Conservation (phyloP, 768 basidiomycete species). For the Termitomyces sp. region DNA sequence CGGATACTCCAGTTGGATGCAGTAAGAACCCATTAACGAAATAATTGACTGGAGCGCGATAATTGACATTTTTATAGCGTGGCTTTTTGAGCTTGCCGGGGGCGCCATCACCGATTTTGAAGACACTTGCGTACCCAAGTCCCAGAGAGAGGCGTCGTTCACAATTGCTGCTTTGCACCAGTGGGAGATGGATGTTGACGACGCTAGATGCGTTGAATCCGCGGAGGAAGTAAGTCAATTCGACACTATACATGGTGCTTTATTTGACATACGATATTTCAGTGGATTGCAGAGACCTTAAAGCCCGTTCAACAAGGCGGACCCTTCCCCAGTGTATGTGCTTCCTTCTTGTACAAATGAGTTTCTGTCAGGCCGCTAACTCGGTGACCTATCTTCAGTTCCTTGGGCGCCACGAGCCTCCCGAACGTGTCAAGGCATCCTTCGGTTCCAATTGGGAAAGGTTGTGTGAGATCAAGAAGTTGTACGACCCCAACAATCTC, state of each 20-base stretch:
- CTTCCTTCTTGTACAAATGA: background rate
- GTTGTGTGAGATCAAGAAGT: constrained; percentile 65
- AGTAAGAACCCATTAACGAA: constrained; percentile 49
- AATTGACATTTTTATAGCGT: constrained; percentile 46
- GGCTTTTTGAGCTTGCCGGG: constrained; percentile 90
- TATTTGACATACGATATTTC: constrained; percentile 1
- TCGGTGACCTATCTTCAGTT: constrained; percentile 43
- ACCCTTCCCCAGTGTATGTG: constrained; percentile 71
- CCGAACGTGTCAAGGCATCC: constrained; percentile 58
- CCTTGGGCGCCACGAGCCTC: constrained; percentile 66
- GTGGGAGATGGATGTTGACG: constrained; percentile 83
- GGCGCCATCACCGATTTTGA: constrained; percentile 75
- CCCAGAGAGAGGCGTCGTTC: constrained; percentile 77
- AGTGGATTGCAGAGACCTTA: constrained; percentile 83
- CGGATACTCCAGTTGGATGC: constrained; percentile 84
- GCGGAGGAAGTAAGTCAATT: constrained; percentile 66
- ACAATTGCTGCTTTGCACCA: constrained; percentile 90
- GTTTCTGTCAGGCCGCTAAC: constrained; percentile 9
- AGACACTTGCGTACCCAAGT: constrained; percentile 70
- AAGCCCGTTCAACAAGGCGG: constrained; percentile 73
- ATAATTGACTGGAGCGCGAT: background rate
- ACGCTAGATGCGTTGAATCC: constrained; percentile 75
- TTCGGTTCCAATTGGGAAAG: constrained; percentile 76
- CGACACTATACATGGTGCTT: background rate
- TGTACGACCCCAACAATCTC: constrained; percentile 73